phyloP scores from a whole-genome alignment of 306 rosid genomes.

The Malus asiatica region DNA sequence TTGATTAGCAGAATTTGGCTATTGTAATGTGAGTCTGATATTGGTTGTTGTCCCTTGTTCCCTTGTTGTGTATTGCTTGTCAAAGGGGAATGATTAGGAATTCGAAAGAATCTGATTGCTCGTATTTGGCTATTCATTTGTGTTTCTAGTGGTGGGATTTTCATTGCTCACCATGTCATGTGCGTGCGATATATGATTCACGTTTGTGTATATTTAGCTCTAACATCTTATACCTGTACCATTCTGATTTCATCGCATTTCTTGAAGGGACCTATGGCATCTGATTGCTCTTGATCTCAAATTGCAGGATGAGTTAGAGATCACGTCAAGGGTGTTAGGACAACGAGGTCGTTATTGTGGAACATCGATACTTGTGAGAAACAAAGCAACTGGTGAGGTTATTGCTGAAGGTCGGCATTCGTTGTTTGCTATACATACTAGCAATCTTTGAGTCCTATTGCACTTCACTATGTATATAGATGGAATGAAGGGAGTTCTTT shows the following conservation, averaged over 20 bases:
- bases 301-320: slow-evolving; percentile 85
- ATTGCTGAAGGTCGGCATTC: slow-evolving; percentile 96
- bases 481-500: background rate
- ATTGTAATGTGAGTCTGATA: background rate
- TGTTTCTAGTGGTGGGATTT: background rate
- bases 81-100: too few relatives aligned
- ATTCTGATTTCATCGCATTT: background rate
- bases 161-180: background rate
- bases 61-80: background rate
- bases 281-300: background rate
- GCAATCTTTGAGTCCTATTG: slow-evolving; percentile 46
- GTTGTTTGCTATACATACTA: slow-evolving; percentile 56
- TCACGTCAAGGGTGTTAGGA: slow-evolving; percentile 64
- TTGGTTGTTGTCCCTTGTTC: background rate
- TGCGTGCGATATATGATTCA: background rate
- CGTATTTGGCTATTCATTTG: background rate
- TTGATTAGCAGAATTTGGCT: too few relatives aligned
- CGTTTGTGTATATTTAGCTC: background rate
- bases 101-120: too few relatives aligned
- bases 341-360: slow-evolving; percentile 67
- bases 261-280: too few relatives aligned
- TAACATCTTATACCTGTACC: background rate
- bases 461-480: background rate
- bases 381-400: slow-evolving; percentile 72
- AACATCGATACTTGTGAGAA: slow-evolving; percentile 56